Evolutionary conservation across 2,329 filamentous ascomycete species (phyloP).

Genomic region (Fusarium concolor): DNA sequence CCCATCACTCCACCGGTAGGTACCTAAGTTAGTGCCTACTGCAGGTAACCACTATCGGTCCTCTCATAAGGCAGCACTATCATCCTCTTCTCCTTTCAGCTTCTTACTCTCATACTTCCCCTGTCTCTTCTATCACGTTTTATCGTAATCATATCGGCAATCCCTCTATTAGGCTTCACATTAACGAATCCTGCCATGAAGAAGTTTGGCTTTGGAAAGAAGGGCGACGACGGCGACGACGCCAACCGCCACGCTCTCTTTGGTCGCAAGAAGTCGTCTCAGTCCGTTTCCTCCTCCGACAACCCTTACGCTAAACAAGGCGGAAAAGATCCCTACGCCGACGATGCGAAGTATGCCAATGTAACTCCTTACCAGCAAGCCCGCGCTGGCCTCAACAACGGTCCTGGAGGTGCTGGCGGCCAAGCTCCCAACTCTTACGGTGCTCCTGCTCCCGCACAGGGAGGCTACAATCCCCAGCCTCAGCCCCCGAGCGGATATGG

Average conservation of each 20-base stretch:
- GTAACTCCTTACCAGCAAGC: conserved; percentile 61
- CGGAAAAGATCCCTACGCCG: conserved; percentile 65
- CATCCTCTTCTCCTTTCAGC: conserved; percentile 35
- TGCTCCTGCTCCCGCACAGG: conserved; percentile 38
- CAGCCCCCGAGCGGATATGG: conserved; percentile 60
- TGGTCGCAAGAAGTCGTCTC: conserved; percentile 64
- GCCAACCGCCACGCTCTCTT: conserved; percentile 64
- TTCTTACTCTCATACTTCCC: conserved; percentile 12
- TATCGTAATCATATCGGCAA: neutral
- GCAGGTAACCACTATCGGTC: conserved; percentile 14
- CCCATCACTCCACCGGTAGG: conserved; percentile 25
- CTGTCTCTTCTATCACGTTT: neutral
- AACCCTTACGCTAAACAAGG: conserved; percentile 70
- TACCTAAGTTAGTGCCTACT: conserved; percentile 14
- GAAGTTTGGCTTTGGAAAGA: conserved; percentile 71
- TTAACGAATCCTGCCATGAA: conserved; percentile 58
- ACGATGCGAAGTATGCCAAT: conserved; percentile 59
- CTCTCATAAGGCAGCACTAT: conserved; percentile 38
- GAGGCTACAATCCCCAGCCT: conserved; percentile 41
- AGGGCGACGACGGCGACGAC: conserved; percentile 62
- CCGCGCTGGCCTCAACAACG: conserved; percentile 50
- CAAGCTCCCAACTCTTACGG: conserved; percentile 36
- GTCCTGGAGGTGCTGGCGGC: conserved; percentile 50
- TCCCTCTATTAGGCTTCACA: conserved; percentile 1
- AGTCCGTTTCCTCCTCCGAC: conserved; percentile 56